These are phyloP conservation scores for Coemansia sp. DNA, from an alignment of 192 early-diverging fungal species.

Conservation along the genomic window DNA sequence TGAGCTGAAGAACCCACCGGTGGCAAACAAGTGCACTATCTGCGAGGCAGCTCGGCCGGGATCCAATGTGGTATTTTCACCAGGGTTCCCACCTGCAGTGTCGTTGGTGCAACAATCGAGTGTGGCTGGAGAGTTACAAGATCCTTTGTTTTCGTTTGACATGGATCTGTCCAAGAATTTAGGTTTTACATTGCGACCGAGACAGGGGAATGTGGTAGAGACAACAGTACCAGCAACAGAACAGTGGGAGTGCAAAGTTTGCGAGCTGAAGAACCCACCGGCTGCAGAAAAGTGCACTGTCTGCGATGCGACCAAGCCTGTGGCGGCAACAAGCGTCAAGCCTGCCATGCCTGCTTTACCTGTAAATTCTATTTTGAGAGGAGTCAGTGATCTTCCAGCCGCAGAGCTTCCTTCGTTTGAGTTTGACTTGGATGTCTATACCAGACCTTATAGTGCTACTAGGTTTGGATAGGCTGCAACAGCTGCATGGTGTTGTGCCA, in stretches of 20 bases:
- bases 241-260: slow-evolving; percentile 26
- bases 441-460: slow-evolving; percentile 1
- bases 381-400: slow-evolving; percentile 14
- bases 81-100: too few relatives aligned
- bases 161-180: too few relatives aligned
- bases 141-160: too few relatives aligned
- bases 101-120: too few relatives aligned
- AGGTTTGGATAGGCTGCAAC: background rate
- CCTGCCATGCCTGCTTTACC: background rate
- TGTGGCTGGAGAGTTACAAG: too few relatives aligned
- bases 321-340: background rate
- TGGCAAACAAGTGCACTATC: slow-evolving; percentile 17
- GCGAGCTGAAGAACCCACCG: slow-evolving; percentile 19
- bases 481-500: background rate
- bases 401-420: slow-evolving; percentile 28
- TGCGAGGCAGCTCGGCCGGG: too few relatives aligned
- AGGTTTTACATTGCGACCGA: too few relatives aligned
- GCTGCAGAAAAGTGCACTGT: slow-evolving; percentile 22
- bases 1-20: slow-evolving; percentile 18
- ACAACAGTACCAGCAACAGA: too few relatives aligned
- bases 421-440: slow-evolving; percentile 26
- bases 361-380: slow-evolving; percentile 8
- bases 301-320: slow-evolving; percentile 26
- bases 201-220: too few relatives aligned
- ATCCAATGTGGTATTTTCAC: too few relatives aligned